A percentile compares a stretch with the other conserved stretches of the same genome.
Evolutionary conservation across 2,329 filamentous ascomycete genomes (phyloP).

Genomic region (Thielaviopsis ethacetica): DNA sequence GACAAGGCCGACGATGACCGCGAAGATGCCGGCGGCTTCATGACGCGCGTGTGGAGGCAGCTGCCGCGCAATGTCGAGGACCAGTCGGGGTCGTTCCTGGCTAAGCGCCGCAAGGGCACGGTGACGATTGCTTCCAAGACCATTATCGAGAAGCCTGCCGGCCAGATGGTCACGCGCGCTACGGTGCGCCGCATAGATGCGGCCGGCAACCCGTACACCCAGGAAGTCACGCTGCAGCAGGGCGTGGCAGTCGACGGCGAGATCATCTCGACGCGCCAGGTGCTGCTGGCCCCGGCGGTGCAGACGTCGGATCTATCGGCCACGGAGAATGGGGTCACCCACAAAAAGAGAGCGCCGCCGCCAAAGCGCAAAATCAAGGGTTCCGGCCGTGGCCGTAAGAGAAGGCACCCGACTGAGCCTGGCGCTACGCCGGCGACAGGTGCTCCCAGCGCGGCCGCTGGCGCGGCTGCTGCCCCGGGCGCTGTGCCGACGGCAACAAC

Average conservation of each 20-base stretch:
- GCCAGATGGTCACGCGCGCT: conserved; percentile 53
- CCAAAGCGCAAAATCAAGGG: conserved; percentile 68
- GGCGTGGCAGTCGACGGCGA: conserved; percentile 71
- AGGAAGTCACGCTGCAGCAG: conserved; percentile 67
- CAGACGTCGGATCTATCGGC: conserved; percentile 40
- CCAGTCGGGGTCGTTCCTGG: conserved; percentile 35
- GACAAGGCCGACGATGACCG: conserved; percentile 51
- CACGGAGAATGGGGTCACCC: conserved; percentile 20
- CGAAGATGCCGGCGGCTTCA: conserved; percentile 35
- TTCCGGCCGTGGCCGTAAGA: conserved; percentile 54
- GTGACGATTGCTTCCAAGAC: conserved; percentile 40
- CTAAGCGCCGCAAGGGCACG: conserved; percentile 44
- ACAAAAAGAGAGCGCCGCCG: conserved; percentile 50
- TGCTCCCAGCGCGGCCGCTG: conserved; percentile 20
- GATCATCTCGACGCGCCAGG: conserved; percentile 43
- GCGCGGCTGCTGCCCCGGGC: conserved; percentile 16
- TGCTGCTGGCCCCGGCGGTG: conserved; percentile 38
- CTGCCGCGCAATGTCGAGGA: conserved; percentile 41
- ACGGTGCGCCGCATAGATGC: conserved; percentile 67
- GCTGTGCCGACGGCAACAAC: background rate
- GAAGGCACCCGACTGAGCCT: conserved; percentile 42
- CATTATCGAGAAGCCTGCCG: conserved; percentile 26
- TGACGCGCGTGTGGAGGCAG: conserved; percentile 45
- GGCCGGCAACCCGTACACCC: conserved; percentile 65
- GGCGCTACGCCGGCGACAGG: conserved; percentile 21